Evolutionary conservation across 2,329 filamentous ascomycete species (phyloP).

Genomic region (Thermomyces lanuginosus): DNA sequence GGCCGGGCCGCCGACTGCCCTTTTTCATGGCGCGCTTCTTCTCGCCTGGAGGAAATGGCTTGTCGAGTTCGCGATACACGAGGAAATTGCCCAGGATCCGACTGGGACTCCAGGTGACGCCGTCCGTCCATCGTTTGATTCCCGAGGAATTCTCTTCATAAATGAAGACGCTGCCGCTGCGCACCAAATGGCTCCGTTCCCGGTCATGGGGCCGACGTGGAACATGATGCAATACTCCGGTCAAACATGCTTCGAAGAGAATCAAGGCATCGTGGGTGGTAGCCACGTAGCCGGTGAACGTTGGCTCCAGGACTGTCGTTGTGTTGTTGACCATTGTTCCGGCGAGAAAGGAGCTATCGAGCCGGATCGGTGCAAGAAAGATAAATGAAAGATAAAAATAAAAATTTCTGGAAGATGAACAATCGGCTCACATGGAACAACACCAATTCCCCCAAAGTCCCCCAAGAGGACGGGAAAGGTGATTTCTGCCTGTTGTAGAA

Average conservation of each 20-base stretch:
- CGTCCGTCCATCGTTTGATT: conserved; percentile 90
- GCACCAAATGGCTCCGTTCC: conserved; percentile 60
- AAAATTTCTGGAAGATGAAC: no score
- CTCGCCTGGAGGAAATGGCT: conserved; percentile 63
- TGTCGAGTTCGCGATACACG: conserved; percentile 66
- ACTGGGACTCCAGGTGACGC: conserved; percentile 78
- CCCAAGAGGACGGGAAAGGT: no score
- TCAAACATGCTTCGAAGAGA: conserved; percentile 63
- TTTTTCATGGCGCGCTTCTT: conserved; percentile 73
- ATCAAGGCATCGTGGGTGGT: conserved; percentile 60
- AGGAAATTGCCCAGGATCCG: conserved; percentile 73
- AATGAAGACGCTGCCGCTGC: conserved; percentile 74
- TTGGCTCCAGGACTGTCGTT: conserved; percentile 41
- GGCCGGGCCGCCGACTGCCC: conserved; percentile 32
- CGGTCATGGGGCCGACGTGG: conserved; percentile 73
- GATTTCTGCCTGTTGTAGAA: no score
- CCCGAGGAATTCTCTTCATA: conserved; percentile 83
- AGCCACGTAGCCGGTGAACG: conserved; percentile 50
- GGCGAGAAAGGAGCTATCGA: background rate
- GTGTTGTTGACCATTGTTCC: conserved; percentile 28
- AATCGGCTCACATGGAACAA: no score
- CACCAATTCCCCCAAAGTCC: no score
- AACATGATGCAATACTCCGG: conserved; percentile 55
- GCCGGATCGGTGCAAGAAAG: background rate
- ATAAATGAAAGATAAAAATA: background rate